These are phyloP conservation scores for Colletotrichum sp. DNA, from an alignment of 2,329 filamentous ascomycete species.

Conservation along the genomic window DNA sequence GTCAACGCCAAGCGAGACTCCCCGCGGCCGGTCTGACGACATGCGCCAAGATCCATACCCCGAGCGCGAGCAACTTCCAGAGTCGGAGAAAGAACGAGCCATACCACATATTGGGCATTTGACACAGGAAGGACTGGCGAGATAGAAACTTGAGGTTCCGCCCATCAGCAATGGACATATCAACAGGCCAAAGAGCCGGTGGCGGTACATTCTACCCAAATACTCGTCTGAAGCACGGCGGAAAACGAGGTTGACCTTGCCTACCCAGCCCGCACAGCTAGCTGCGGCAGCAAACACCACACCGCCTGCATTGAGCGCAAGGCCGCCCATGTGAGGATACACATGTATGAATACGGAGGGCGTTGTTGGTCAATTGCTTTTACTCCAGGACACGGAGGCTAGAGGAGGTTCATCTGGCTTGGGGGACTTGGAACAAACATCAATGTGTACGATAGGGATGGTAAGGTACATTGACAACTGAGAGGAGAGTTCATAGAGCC, in stretches of 20 bases:
- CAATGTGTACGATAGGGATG: neutral
- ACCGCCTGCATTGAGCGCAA: neutral
- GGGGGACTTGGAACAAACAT: neutral
- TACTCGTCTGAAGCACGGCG: neutral
- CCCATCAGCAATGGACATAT: neutral
- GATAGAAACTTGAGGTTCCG: slow-evolving; percentile 1
- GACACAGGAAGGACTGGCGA: slow-evolving; percentile 13
- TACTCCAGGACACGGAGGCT: neutral
- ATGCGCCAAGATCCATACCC: neutral
- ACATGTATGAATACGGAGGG: neutral
- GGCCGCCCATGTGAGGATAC: neutral
- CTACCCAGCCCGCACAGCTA: neutral
- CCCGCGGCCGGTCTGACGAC: neutral
- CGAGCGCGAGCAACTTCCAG: neutral
- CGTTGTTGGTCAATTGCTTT: neutral
- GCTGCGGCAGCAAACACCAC: neutral
- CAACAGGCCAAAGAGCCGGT: neutral
- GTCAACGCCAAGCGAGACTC: neutral
- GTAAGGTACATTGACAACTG: neutral
- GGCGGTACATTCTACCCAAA: neutral
- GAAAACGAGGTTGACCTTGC: neutral
- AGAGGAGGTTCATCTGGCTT: neutral
- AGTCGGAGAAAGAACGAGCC: slow-evolving; percentile 3
- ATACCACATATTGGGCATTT: slow-evolving; percentile 11
- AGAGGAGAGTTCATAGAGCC: neutral